Percentiles rank a stretch among this genome's conserved stretches.
Evolutionary conservation across 306 rosid species (phyloP).

Genomic region (Quercus variabilis): DNA sequence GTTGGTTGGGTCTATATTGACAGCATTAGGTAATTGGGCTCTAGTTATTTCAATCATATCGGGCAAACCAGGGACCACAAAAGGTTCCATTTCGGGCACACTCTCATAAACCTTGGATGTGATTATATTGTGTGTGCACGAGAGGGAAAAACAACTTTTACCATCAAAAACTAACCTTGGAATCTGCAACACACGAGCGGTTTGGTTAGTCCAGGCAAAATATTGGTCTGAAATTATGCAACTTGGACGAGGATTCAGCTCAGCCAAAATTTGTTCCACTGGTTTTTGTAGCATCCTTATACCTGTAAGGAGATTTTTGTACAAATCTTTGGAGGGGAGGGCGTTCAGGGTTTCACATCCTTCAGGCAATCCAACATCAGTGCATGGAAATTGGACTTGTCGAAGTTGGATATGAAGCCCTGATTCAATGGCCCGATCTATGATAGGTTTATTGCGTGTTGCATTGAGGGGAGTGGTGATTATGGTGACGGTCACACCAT

Average conservation of each 20-base stretch:
- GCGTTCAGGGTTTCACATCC: conserved; percentile 17
- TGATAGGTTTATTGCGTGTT: not conserved
- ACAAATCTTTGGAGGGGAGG: not conserved
- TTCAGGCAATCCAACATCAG: conserved; percentile 19
- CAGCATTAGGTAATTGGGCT: conserved; percentile 21
- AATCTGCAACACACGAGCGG: conserved; percentile 13
- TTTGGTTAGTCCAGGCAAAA: conserved; percentile 9
- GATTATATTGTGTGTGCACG: conserved; percentile 33
- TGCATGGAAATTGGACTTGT: conserved; percentile 9
- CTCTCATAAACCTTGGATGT: conserved; percentile 26
- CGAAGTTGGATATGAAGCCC: not conserved
- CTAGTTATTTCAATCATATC: conserved; percentile 38
- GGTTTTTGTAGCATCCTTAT: not conserved
- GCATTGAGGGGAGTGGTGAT: conserved; percentile 19
- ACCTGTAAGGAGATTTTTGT: not conserved
- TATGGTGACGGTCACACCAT: conserved; percentile 10
- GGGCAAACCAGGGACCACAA: conserved; percentile 40
- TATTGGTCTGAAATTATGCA: conserved; percentile 23
- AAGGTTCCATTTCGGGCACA: conserved; percentile 33
- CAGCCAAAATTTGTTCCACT: conserved; percentile 4
- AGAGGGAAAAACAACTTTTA: not conserved
- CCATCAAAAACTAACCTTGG: conserved; percentile 25
- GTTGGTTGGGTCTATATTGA: no score
- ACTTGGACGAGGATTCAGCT: conserved; percentile 4
- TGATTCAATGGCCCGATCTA: not conserved